A percentile compares a stretch with the other conserved stretches of the same genome.
Evolutionary conservation across 768 basidiomycete species (phyloP).

Genomic region (Rubroboletus pulcherrimus): DNA sequence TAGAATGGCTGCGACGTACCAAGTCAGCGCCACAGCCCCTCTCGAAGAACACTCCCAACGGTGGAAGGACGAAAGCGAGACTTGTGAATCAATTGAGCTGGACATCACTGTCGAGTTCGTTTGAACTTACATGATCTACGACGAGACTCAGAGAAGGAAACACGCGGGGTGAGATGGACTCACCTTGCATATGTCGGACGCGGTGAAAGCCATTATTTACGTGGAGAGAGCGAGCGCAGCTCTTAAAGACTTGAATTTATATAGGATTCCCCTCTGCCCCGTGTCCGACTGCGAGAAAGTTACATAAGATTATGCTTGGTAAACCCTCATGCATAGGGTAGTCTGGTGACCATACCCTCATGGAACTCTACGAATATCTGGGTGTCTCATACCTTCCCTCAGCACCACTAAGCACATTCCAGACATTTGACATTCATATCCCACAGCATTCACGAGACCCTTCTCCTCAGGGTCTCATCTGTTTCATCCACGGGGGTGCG

Average conservation of each 20-base stretch:
- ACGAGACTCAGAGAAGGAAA: not conserved
- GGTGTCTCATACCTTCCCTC: slow-evolving; percentile 36
- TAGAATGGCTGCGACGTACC: slow-evolving; percentile 37
- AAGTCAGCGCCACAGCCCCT: slow-evolving; percentile 78
- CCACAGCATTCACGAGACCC: slow-evolving; percentile 18
- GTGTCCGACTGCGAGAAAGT: not conserved
- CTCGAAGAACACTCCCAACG: slow-evolving; percentile 86
- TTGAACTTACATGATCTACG: slow-evolving; percentile 43
- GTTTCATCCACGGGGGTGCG: slow-evolving; percentile 81
- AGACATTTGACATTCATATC: slow-evolving; percentile 56
- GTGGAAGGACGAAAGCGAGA: slow-evolving; percentile 71
- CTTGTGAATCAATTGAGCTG: slow-evolving; percentile 32
- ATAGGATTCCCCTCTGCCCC: slow-evolving; percentile 4
- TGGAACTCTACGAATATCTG: slow-evolving; percentile 12
- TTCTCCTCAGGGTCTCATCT: slow-evolving; percentile 41
- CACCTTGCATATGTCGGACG: slow-evolving; percentile 79
- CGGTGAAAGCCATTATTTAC: slow-evolving; percentile 68
- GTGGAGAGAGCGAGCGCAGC: not conserved
- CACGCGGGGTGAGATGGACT: slow-evolving; percentile 5
- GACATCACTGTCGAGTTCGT: not conserved
- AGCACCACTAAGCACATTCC: slow-evolving; percentile 29
- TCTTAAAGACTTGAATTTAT: slow-evolving; percentile 13
- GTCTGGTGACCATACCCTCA: not conserved
- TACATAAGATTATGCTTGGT: not conserved
- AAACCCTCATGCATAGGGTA: too few species aligned